Base-by-base conservation (phyloP, 805 yeast species). In the Candida boleticola region DNA sequence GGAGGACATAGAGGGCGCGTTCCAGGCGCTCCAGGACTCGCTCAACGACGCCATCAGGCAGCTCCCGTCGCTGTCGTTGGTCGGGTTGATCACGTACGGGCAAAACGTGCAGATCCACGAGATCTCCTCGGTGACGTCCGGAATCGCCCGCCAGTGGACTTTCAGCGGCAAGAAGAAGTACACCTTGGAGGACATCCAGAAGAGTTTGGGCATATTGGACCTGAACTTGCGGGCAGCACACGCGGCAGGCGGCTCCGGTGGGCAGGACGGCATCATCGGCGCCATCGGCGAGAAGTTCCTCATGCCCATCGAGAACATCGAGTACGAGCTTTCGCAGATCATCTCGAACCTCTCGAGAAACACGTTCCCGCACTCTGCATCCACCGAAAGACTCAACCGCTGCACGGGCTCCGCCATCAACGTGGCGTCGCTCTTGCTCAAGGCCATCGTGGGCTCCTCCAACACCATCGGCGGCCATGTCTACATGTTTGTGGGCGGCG, bases 401-500 rank as follows among this genome's bases (percentile, higher is more conserved):
- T 66, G 80, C 17, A 79, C 85, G 0, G 89, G 88, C 2, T 54
- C 77, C 36, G 87, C 87, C 3, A 48, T 82, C 19, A 76, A 73
- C 44, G 60, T 82, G 20, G 64, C 63, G 64, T 76, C 51, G 30
- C 67, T 46, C 52, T 61, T 55, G 38, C 73, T 49, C 32, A 74
- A 44, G 55, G 64, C 68, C 2, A 49, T 65, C 3, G 53, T 71
- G 36, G 74, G 73, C 5, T 69, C 64, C 36, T 67, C 76, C 0
- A 69, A 44, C 17, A 47, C 75, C 22, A 61, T 74, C 1, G 85
- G 85, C 0, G 77, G 81, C 0, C 79, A 78, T 37, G 54, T 80
- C 4, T 55, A 80, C 54, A 57, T 75, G 19, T 82, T 82, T 51
- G 54, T 76, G 3, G 85, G 81, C 22, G 88, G 88, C 1, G 80